A percentile compares a stretch with the other conserved stretches of the same genome.
Evolutionary conservation across 768 basidiomycete species (phyloP).

Genomic region (Collybiopsis confluens): DNA sequence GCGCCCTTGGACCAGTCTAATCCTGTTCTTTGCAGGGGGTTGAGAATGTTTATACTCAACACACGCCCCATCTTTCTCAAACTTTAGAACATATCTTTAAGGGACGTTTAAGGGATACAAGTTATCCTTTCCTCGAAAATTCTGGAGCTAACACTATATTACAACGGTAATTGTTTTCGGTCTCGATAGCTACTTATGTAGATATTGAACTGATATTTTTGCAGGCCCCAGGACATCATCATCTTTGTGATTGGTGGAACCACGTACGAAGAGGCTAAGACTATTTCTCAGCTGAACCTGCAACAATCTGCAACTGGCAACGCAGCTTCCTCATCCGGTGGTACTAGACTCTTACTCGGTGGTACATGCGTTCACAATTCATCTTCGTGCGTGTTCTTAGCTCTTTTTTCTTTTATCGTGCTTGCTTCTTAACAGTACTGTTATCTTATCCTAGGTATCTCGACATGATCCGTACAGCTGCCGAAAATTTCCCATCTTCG

Average conservation of each 20-base stretch:
- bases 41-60: constrained; percentile 98
- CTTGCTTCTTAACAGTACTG: constrained; percentile 3
- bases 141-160: constrained; percentile 63
- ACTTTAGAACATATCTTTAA: constrained; percentile 88
- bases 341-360: constrained; percentile 79
- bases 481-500: constrained; percentile 52
- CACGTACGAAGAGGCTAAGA: constrained; percentile 92
- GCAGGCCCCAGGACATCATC: constrained; percentile 91
- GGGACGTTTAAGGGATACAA: constrained; percentile 81
- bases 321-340: constrained; percentile 46
- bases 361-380: constrained; percentile 97
- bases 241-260: constrained; percentile 96
- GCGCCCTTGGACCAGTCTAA: background rate
- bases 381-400: constrained; percentile 75
- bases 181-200: background rate
- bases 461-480: constrained; percentile 81
- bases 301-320: constrained; percentile 51
- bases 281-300: constrained; percentile 83
- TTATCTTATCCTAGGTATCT: too few species aligned
- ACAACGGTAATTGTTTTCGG: constrained; percentile 49
- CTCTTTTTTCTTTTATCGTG: too few species aligned
- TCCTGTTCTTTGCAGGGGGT: constrained; percentile 65
- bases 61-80: constrained; percentile 88
- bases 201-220: background rate
- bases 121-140: constrained; percentile 81